Conservation (phyloP, 2,329 filamentous ascomycete genomes). For the Fusarium graminum region DNA sequence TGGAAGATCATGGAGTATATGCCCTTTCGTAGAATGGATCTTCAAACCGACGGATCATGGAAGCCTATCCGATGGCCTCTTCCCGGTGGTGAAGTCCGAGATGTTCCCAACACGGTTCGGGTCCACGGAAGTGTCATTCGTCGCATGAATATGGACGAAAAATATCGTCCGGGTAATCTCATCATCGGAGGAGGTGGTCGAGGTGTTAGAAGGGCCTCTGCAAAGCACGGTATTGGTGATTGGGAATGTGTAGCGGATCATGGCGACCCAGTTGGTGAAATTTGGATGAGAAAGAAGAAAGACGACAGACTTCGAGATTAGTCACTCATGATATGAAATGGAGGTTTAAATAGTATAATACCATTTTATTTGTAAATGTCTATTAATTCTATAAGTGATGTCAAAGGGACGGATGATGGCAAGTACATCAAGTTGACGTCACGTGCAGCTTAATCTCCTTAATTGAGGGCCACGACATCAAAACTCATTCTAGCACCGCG, state of each 20-base stretch:
- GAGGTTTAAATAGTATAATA: slow-evolving; percentile 4
- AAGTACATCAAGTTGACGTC: slow-evolving; percentile 3
- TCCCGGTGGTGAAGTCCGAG: slow-evolving; percentile 80
- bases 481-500: slow-evolving; percentile 18
- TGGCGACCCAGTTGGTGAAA: slow-evolving; percentile 77
- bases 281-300: slow-evolving; percentile 65
- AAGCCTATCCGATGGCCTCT: slow-evolving; percentile 84
- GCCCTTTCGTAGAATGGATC: slow-evolving; percentile 84
- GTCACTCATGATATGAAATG: not conserved
- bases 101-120: slow-evolving; percentile 77
- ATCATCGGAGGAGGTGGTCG: slow-evolving; percentile 84
- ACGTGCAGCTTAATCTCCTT: slow-evolving; percentile 30
- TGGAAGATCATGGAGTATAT: slow-evolving; percentile 88
- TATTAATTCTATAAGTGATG: not conserved
- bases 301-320: slow-evolving; percentile 37
- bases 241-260: slow-evolving; percentile 76
- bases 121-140: slow-evolving; percentile 82
- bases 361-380: slow-evolving; percentile 11
- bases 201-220: slow-evolving; percentile 72
- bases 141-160: slow-evolving; percentile 72
- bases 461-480: slow-evolving; percentile 37
- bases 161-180: slow-evolving; percentile 82
- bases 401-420: not conserved
- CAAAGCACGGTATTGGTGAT: slow-evolving; percentile 74
- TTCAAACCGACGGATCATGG: slow-evolving; percentile 80